Conservation (phyloP, 2,329 filamentous ascomycete genomes). For the Nectriaceae sp. region DNA sequence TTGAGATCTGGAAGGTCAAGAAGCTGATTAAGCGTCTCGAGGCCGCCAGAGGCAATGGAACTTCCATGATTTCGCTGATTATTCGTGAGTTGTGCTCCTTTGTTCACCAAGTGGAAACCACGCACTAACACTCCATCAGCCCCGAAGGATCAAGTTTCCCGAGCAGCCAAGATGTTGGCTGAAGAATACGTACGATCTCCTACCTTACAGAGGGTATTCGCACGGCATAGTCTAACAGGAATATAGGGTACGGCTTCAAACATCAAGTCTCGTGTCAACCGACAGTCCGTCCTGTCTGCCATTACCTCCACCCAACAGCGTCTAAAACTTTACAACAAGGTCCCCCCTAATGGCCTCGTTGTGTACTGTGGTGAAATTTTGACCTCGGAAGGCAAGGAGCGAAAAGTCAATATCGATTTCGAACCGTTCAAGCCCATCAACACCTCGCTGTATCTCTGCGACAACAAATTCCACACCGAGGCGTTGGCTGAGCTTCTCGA, state of each 20-base stretch:
- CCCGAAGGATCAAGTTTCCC: slow-evolving; percentile 96
- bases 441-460: slow-evolving; percentile 97
- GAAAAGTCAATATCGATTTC: slow-evolving; percentile 99
- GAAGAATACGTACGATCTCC: slow-evolving; percentile 85
- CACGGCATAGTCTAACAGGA: slow-evolving; percentile 12
- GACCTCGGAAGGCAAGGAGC: slow-evolving; percentile 96
- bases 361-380: slow-evolving; percentile 99
- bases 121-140: slow-evolving; percentile 53
- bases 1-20: slow-evolving; percentile 96
- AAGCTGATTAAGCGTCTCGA: slow-evolving; percentile 99
- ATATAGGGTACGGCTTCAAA: slow-evolving; percentile 91
- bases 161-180: slow-evolving; percentile 98
- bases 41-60: slow-evolving; percentile 96
- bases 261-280: slow-evolving; percentile 99
- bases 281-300: slow-evolving; percentile 94
- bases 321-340: slow-evolving; percentile 98
- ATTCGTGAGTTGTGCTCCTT: slow-evolving; percentile 68
- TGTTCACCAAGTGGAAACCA: slow-evolving; percentile 15
- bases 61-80: slow-evolving; percentile 99
- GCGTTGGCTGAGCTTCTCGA: slow-evolving; percentile 95
- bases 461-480: slow-evolving; percentile 99
- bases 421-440: slow-evolving; percentile 99
- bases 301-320: slow-evolving; percentile 99
- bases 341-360: slow-evolving; percentile 94
- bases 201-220: not conserved